Conservation (phyloP, 2,329 filamentous ascomycete genomes). For the Harringtonia lauricola region DNA sequence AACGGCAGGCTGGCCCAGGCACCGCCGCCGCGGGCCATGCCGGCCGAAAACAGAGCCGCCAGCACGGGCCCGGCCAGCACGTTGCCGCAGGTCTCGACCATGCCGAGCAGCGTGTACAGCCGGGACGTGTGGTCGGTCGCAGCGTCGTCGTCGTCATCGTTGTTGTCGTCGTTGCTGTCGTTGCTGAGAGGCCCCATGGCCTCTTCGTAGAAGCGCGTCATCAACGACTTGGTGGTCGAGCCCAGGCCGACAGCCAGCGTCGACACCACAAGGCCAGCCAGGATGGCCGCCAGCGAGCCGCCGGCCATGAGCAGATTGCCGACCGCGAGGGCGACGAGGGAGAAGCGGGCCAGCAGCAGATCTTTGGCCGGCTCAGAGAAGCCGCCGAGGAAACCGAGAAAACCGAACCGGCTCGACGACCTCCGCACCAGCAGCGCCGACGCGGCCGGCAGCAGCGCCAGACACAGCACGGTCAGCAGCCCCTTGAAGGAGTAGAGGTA, state of each 20-base stretch:
- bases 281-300: conserved; percentile 9
- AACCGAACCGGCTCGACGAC: background rate
- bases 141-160: too few species aligned
- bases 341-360: conserved; percentile 15
- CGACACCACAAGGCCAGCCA: conserved; percentile 11
- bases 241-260: conserved; percentile 4
- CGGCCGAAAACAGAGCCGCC: conserved; percentile 15
- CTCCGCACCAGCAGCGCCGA: conserved; percentile 16
- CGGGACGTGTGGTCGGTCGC: conserved; percentile 14
- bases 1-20: conserved; percentile 18
- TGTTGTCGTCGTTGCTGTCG: too few species aligned
- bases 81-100: conserved; percentile 15
- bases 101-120: conserved; percentile 18
- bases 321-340: conserved; percentile 11
- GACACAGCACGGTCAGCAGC: conserved; percentile 25
- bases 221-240: conserved; percentile 13
- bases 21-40: conserved; percentile 15
- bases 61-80: conserved; percentile 16
- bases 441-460: conserved; percentile 24
- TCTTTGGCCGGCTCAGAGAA: conserved; percentile 16
- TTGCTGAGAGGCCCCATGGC: background rate
- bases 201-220: conserved; percentile 8
- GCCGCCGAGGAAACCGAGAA: conserved; percentile 2
- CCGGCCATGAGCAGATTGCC: conserved; percentile 14
- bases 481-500: conserved; percentile 29